Base-by-base conservation (phyloP, 306 rosid genomes). In the Clitoria ternatea region DNA sequence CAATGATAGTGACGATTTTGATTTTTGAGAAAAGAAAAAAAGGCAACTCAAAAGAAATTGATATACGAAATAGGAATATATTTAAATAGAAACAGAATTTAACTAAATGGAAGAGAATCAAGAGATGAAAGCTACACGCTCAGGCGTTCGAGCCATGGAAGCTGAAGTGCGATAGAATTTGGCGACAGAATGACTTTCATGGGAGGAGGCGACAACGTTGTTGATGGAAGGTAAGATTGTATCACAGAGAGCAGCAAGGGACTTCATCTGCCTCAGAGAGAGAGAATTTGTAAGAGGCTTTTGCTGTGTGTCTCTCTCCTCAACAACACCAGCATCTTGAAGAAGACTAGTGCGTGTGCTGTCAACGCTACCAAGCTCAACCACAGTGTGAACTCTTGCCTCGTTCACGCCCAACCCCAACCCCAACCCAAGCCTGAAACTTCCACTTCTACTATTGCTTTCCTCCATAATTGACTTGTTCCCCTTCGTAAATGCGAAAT, bases 241-340 rank as follows among this genome's bases (percentile, higher is more conserved):
- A 64, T 91, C 96, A 14, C 90, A 82, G 12, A 91, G 76, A 44
- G 96, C 82, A 19, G 75, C 66, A 1, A 91, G 83, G 5, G 92
- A 56, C 20, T 81, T 81, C 96, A 91, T 91, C 69, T 91, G 80
- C 12, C 87, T 63, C 4, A 32, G 5, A 59, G 96, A 85, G 17
- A 91, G 83, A 39, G 79, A 56, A 35, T 74, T 81, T 11, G 9
- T 37, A 14, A 54, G 56, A 15, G 69, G 54, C 30, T 56, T 33
- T 23, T 56, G 29, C 0, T 26, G 26, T 7, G 9, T 68, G 33
- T 44, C 62, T 47, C 68, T 70, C 27, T 43, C 70, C 17, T 54
- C 80, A 0, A 0, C 69, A 30, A 0, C 57, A 53, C 20, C 44
- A 11, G 1, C 56, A 44, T 23, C 69, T 0, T 5, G n/a, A 11